A percentile compares a stretch with the other conserved stretches of the same genome.
Evolutionary conservation across 148 eudicot species (phyloP).

Genomic region (Bassia scoparia): DNA sequence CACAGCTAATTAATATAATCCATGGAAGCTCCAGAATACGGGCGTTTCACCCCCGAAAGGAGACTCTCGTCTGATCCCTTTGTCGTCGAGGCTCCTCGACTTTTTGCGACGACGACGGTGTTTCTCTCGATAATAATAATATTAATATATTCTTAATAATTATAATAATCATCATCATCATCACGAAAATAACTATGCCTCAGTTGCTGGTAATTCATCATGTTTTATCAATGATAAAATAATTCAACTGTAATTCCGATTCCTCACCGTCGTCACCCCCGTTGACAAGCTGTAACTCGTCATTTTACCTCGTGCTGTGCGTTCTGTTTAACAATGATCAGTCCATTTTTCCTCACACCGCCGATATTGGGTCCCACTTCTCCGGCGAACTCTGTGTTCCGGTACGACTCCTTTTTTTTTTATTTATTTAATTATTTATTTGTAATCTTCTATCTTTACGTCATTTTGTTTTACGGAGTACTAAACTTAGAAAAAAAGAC

Average conservation of each 20-base stretch:
- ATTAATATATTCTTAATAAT: no score
- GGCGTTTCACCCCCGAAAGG: constrained; percentile 11
- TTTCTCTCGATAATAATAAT: constrained; percentile 22
- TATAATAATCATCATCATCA: no score
- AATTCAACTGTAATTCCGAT: constrained; percentile 2
- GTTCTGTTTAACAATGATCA: constrained; percentile 25
- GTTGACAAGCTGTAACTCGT: constrained; percentile 64
- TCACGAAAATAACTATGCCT: constrained; percentile 5
- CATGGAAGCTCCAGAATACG: not conserved
- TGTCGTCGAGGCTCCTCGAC: constrained; percentile 70
- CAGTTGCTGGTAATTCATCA: not conserved
- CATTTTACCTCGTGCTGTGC: no score
- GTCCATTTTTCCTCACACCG: not conserved
- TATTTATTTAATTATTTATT: no score
- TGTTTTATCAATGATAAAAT: no score
- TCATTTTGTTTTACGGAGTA: no score
- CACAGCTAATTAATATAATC: not conserved
- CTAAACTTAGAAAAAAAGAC: no score
- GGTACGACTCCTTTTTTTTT: constrained; percentile 31
- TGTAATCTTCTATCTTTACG: no score
- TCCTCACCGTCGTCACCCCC: constrained; percentile 35
- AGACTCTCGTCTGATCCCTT: constrained; percentile 48
- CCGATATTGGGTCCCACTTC: constrained; percentile 31
- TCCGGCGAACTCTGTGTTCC: constrained; percentile 65
- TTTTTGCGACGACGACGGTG: constrained; percentile 60